Base-by-base conservation (phyloP, 2,329 filamentous ascomycete species). In the Furcasterigmium sp. region DNA sequence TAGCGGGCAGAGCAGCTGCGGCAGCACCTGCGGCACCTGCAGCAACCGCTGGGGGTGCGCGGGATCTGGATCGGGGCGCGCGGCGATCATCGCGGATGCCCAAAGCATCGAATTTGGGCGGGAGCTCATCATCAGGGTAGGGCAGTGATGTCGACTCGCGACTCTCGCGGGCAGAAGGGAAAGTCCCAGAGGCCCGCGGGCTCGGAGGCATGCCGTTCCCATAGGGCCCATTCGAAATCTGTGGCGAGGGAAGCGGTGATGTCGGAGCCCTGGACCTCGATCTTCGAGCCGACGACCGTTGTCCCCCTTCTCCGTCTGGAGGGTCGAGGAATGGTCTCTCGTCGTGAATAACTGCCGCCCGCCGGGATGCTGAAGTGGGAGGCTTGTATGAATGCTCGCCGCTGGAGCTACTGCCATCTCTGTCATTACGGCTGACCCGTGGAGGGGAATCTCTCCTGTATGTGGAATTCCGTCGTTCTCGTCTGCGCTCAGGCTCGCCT, bases 341-440 rank as follows among this genome's bases (percentile, higher is more conserved):
- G 4, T 67, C 64, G 41, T 68, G 65, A 10, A 61, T 46, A 3
- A 64, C 49, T 10, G 62, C 47, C 2, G 65, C 64, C 43, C 59
- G 56, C n/a, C 57, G 59, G 28, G 54, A 52, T 8, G 54, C 52
- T 29, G 58, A 41, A 43, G 58, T 38, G 43, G 58, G 49, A 17
- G 56, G 50, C 3, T 52, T 53, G 43, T 56, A 64, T 10, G 57
- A 47, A 25, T 60, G 53, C 9, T 71, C 69, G 17, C 70, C 68
- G 20, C 62, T 64, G 3, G 66, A 68, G 26, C 63, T 62, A 15
- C 56, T 66, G 7, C 61, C 61, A n/a, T 63, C 60, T 13, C 59
- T 55, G 4, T 56, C 26, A 23, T 40, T 28, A 13, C 38, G 38
- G 7, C 25, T 20, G n/a, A 17, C 25, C 17, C 18, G 50, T 2